phyloP scores from a whole-genome alignment of 768 basidiomycete species.

The Rhodotorula babjevae region DNA sequence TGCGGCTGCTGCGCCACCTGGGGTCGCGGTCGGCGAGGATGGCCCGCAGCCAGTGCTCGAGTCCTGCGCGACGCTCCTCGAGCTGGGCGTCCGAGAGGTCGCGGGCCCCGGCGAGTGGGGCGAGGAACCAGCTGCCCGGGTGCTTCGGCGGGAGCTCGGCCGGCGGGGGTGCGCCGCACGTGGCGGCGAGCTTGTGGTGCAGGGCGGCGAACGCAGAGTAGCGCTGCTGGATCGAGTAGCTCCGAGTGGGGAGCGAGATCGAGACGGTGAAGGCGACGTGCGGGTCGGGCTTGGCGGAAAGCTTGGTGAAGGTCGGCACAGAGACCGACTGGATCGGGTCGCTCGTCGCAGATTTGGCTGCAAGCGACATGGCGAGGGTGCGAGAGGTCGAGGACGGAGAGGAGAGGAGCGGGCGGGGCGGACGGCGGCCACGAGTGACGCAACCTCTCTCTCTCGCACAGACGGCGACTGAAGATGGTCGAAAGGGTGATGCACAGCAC shows the following conservation, averaged over 20 bases:
- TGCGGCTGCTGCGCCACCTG: constrained; percentile 70
- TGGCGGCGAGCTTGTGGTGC: constrained; percentile 70
- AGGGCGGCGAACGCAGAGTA: constrained; percentile 93
- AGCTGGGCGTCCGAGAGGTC: constrained; percentile 58
- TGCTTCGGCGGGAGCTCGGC: constrained; percentile 79
- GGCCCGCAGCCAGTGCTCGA: constrained; percentile 79
- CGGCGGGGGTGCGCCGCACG: constrained; percentile 76
- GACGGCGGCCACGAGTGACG: no score
- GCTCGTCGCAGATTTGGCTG: not conserved
- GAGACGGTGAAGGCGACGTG: constrained; percentile 77
- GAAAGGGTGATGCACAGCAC: not conserved
- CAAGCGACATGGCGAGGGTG: not conserved
- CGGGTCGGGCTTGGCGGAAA: constrained; percentile 43
- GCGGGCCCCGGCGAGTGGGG: constrained; percentile 52
- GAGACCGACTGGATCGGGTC: constrained; percentile 30
- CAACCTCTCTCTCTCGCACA: no score
- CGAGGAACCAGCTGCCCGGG: constrained; percentile 55
- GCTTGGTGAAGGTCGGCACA: constrained; percentile 10
- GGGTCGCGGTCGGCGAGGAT: constrained; percentile 77
- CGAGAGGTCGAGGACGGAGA: not conserved
- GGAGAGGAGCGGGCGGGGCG: not conserved
- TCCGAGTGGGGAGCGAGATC: constrained; percentile 79
- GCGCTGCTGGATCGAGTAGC: constrained; percentile 89
- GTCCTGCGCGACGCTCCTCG: constrained; percentile 68
- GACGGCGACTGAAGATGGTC: no score